Evolutionary conservation across 164 flowering plant genomes (phyloP), one percentile per base, ranked within the genome.

Genomic region (Paratinospora sagittata): DNA sequence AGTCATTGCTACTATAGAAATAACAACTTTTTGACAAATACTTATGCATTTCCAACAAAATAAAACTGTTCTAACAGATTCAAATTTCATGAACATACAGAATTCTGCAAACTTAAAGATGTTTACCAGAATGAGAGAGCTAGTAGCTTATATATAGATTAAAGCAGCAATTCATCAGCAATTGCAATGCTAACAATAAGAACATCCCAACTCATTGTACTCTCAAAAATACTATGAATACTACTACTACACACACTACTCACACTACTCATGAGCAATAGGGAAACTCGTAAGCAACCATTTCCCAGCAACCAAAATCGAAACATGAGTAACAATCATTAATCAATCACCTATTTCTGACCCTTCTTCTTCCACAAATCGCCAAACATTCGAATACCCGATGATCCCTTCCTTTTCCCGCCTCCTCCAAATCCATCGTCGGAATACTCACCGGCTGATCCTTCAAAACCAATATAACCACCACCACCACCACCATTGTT

Each of bases 291-390:
- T 66, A 66, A 66, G 55, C 41, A 36, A 65, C 69, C 21, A 60
- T 72, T 66, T 72, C 65, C 12, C 64, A 57, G 58, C 63, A 12
- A 34, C n/a, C n/a, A n/a, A n/a, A n/a, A n/a, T n/a, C n/a, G 14
- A 72, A 45, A 62, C 58, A 47, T 21, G 9, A 10, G 16, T 21
- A 19, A 52, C 37, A 66, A 11, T 27, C 21, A n/a, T n/a, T 21
- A 27, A 26, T 14, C 16, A 52, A 27, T 52, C 41, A 34, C 63
- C 73, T 73, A 88, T 47, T 87, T 91, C 76, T 85, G 90, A 67
- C 84, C 81, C 78, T 86, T 92, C 88, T 81, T 92, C 71, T 80
- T 87, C 96, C 95, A 92, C 72, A 89, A 71, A 62, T 90, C 97
- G 16, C 82, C 90, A 12, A 92, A 85, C 89, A 81, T 89, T 36